A percentile compares a stretch with the other conserved stretches of the same genome.
Evolutionary conservation across 257 asterid species (phyloP).

Genomic region (Misopates orontium): DNA sequence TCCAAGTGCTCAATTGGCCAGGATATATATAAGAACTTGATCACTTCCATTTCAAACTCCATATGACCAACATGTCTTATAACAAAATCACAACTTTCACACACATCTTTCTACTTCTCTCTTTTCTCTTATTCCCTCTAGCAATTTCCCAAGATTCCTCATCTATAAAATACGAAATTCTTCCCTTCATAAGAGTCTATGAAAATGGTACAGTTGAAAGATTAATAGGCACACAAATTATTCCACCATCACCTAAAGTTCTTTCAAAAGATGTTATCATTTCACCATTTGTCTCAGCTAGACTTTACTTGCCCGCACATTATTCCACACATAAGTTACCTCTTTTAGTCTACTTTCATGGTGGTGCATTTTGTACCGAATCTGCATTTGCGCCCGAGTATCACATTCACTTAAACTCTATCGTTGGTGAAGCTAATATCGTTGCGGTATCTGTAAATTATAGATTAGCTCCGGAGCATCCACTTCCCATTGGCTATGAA

Average conservation of each 20-base stretch:
- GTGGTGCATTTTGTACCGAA: conserved; percentile 36
- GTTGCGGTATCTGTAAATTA: conserved; percentile 55
- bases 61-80: not conserved
- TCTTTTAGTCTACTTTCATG: conserved; percentile 48
- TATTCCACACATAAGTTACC: conserved; percentile 29
- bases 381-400: conserved; percentile 17
- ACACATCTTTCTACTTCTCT: not conserved
- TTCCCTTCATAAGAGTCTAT: conserved; percentile 31
- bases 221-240: conserved; percentile 19
- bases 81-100: not conserved
- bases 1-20: no score
- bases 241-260: conserved; percentile 39
- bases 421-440: conserved; percentile 45
- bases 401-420: conserved; percentile 28
- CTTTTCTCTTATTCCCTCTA: not conserved
- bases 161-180: conserved; percentile 15
- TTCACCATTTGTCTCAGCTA: conserved; percentile 29
- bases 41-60: not conserved
- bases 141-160: not conserved
- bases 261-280: conserved; percentile 43
- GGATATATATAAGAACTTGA: no score
- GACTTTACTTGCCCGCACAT: conserved; percentile 41
- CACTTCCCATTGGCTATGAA: conserved; percentile 50
- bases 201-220: conserved; percentile 44
- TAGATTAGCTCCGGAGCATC: conserved; percentile 67